phyloP scores from a whole-genome alignment of 495 filamentous ascomycete species.

The Penicillium diatomitis region DNA sequence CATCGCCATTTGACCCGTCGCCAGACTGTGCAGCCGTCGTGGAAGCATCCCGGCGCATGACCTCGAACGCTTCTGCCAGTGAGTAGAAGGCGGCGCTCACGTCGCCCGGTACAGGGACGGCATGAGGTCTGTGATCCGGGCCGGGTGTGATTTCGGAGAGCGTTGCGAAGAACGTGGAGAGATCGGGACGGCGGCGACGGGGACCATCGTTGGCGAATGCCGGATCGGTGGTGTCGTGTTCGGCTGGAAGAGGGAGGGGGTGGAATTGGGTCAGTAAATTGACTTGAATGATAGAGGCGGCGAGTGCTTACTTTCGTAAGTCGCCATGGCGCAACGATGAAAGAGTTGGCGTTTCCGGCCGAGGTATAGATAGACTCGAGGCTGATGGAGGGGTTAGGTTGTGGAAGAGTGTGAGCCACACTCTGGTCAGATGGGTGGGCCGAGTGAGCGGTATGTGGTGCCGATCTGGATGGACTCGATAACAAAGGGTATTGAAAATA shows the following conservation, averaged over 20 bases:
- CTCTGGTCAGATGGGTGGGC: too few relatives aligned
- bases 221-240: conserved; percentile 60
- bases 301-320: conserved; percentile 42
- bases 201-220: conserved; percentile 19
- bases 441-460: too few relatives aligned
- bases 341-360: neutral
- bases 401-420: neutral
- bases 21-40: neutral
- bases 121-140: conserved; percentile 42
- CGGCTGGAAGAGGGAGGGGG: conserved; percentile 44
- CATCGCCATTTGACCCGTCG: conserved; percentile 14
- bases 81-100: conserved; percentile 53
- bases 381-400: neutral
- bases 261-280: neutral
- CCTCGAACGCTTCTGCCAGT: conserved; percentile 49
- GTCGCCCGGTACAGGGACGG: conserved; percentile 64
- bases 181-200: conserved; percentile 61
- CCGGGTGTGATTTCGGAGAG: conserved; percentile 54
- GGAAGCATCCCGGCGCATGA: conserved; percentile 31
- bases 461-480: too few relatives aligned
- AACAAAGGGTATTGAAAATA: too few relatives aligned
- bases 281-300: neutral
- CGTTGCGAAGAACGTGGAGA: conserved; percentile 78
- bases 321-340: conserved; percentile 47
- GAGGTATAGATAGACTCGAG: conserved; percentile 1